These are phyloP conservation scores for Geopyxis carbonaria DNA, from an alignment of 495 filamentous ascomycete genomes.

Conservation along the genomic window DNA sequence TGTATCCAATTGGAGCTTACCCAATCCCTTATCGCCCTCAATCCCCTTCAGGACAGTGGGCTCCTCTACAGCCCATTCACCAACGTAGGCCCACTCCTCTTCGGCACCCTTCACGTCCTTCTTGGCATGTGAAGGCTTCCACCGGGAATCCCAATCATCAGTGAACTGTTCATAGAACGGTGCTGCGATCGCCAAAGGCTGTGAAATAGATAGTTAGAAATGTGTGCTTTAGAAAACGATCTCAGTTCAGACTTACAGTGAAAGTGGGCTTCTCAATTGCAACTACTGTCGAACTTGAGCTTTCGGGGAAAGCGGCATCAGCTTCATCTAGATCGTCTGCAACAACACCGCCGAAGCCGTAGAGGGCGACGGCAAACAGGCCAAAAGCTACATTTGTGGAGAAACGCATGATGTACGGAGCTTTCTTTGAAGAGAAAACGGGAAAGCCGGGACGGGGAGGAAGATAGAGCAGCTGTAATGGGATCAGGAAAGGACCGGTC, in stretches of 20 bases:
- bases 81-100: conserved; percentile 96
- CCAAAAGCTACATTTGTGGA: conserved; percentile 48
- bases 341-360: conserved; percentile 41
- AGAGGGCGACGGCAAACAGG: conserved; percentile 49
- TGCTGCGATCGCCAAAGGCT: conserved; percentile 78
- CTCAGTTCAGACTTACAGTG: conserved; percentile 48
- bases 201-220: background rate
- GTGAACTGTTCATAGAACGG: conserved; percentile 98
- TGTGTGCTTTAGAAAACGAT: background rate
- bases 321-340: conserved; percentile 54
- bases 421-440: conserved; percentile 2
- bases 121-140: conserved; percentile 90
- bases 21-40: conserved; percentile 82
- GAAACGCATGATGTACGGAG: conserved; percentile 45
- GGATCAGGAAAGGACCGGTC: background rate
- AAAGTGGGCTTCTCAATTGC: conserved; percentile 60
- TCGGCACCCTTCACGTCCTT: conserved; percentile 60
- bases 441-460: background rate
- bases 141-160: conserved; percentile 78
- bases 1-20: conserved; percentile 7
- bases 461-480: background rate
- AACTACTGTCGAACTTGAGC: conserved; percentile 25
- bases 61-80: conserved; percentile 94
- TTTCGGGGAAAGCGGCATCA: conserved; percentile 28
- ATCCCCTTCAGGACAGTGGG: conserved; percentile 83